Conservation (phyloP, 441 rosid species). For the Kokia cookei region DNA sequence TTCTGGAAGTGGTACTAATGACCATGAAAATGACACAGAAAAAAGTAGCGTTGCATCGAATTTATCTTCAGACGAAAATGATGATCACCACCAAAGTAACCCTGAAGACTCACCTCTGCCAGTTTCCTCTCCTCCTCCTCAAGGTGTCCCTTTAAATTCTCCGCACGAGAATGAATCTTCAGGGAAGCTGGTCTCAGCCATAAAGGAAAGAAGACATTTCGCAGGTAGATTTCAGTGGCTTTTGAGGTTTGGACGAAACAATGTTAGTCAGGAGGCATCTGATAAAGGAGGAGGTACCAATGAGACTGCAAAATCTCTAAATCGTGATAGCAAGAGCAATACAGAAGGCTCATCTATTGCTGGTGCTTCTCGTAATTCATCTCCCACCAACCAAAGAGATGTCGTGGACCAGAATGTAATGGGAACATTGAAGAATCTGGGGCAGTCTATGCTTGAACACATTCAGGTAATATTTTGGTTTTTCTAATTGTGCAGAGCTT, state of each 20-base stretch:
- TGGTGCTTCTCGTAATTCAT: constrained; percentile 26
- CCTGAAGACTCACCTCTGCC: constrained; percentile 40
- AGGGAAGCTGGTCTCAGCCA: constrained; percentile 20
- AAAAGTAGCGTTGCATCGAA: constrained; percentile 59
- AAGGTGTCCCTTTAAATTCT: constrained; percentile 24
- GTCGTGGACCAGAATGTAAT: constrained; percentile 55
- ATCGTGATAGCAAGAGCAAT: constrained; percentile 23
- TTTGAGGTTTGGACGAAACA: constrained; percentile 76
- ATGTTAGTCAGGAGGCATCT: constrained; percentile 41
- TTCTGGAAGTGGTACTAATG: constrained; percentile 42
- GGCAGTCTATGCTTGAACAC: constrained; percentile 88
- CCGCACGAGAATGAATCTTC: constrained; percentile 21
- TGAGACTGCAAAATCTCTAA: constrained; percentile 31
- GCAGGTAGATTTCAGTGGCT: constrained; percentile 86
- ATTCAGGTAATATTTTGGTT: constrained; percentile 60
- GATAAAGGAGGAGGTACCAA: constrained; percentile 24
- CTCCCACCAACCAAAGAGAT: constrained; percentile 44
- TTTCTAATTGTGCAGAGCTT: not conserved
- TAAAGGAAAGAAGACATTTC: constrained; percentile 49
- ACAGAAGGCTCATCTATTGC: constrained; percentile 26
- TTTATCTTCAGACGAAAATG: constrained; percentile 33
- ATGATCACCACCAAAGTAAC: constrained; percentile 20
- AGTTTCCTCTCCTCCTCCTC: constrained; percentile 44
- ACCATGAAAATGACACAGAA: constrained; percentile 53
- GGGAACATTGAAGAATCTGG: constrained; percentile 66